Evolutionary conservation across 805 yeast genomes (phyloP), one percentile per base, ranked within the genome.

Genomic region (Cyberlindnera amylophila): DNA sequence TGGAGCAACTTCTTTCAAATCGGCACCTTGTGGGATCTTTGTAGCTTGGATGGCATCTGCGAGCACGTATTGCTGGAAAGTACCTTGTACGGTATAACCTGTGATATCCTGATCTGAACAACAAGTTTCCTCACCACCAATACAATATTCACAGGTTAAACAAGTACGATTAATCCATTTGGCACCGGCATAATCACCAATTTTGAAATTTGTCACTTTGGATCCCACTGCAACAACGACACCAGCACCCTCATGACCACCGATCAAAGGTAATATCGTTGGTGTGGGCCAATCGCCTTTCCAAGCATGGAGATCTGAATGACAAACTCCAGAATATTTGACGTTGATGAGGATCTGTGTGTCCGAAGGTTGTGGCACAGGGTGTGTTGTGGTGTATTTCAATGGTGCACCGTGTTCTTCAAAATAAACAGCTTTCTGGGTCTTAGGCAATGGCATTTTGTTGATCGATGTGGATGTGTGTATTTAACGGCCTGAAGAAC

Each of bases 21-120:
- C 79, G 38, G 75, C 62, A 32, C 72, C 78, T 41, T 62, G 52
- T 36, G 82, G 81, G 48, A 79, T 72, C 51, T 65, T 69, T 39
- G 83, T 81, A 37, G 82, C 79, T 59, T 78, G 82, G 31, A 75
- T 72, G 32, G 81, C 79, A 58, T 77, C 80, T 34, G 82, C 83
- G 41, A 81, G 71, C 38, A 77, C 79, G 60, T 77, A 79, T 58
- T 79, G 75, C 63, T 77, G 82, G 75, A 77, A 86, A n/a, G 91
- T 76, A 46, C 96, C 95, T 60, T 85, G 88, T 56, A 79, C 82
- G 37, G 86, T 79, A 71, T 77, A 80, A 56, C 90, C 90, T 31
- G 86, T 67, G 55, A 82, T 71, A 55, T 78, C 85, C 35, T 85
- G 86, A 6, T 75, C 60, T 34, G 75, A 67, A 69, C 90, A 84